These are phyloP conservation scores for Monilinia vaccinii-corymbosi DNA, from an alignment of 2,329 filamentous ascomycete species.

Conservation along the genomic window DNA sequence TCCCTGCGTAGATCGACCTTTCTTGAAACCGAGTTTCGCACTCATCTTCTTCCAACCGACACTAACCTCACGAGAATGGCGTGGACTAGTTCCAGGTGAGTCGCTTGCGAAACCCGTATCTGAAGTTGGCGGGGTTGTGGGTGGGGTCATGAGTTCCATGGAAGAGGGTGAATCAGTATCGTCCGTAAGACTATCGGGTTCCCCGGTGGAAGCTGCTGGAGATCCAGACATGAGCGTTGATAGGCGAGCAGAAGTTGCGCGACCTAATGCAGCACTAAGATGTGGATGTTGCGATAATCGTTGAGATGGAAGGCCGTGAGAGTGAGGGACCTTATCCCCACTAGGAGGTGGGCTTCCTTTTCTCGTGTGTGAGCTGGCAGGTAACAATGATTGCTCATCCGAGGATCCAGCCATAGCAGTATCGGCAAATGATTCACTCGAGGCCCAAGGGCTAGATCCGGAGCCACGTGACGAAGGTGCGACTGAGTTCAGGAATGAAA, in stretches of 20 bases:
- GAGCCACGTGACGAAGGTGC: conserved; percentile 20
- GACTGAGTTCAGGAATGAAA: conserved; percentile 70
- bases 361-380: conserved; percentile 15
- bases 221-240: conserved; percentile 23
- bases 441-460: conserved; percentile 26
- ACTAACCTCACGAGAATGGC: conserved; percentile 17
- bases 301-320: conserved; percentile 19
- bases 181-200: conserved; percentile 46
- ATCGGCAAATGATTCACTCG: conserved; percentile 26
- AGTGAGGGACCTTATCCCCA: conserved; percentile 18
- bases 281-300: conserved; percentile 25
- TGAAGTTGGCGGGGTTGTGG: conserved; percentile 59
- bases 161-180: conserved; percentile 47
- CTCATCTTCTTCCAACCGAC: conserved; percentile 55
- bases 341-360: conserved; percentile 23
- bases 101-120: conserved; percentile 31
- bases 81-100: conserved; percentile 24
- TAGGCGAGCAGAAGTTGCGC: conserved; percentile 18
- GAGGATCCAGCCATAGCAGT: conserved; percentile 23
- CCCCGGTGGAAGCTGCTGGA: conserved; percentile 38
- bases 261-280: conserved; percentile 21
- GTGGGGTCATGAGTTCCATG: conserved; percentile 62
- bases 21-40: conserved; percentile 50
- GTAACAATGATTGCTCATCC: conserved; percentile 25
- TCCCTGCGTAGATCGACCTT: conserved; percentile 37